Evolutionary conservation across 1,284 basidiomycete genomes (phyloP), one percentile per base, ranked within the genome.

Genomic region (Heterobasidion irregulare): DNA sequence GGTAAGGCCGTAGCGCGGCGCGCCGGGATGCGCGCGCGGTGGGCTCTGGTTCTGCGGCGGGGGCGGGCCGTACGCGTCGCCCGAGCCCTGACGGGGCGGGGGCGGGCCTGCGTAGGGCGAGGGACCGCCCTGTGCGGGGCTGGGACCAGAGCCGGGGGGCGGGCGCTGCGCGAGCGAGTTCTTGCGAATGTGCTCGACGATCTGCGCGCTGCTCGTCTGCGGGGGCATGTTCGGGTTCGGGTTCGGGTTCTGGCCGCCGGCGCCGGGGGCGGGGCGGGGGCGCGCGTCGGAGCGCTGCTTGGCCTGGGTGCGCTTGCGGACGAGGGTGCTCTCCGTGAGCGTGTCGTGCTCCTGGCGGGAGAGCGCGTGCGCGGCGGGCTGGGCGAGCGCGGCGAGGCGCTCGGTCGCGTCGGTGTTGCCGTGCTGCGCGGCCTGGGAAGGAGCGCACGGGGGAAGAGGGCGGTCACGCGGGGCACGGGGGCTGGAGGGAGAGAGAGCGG

Each of bases 251-350:
- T 16, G 41, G 41, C 62, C 52, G 1, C 52, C 50, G 7, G 62
- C n/a, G n/a, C n/a, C 54, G 8, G 59, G 36, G 8, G 58, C 43
- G 34, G 63, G 61, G 35, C 53, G 26, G 26, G 63, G 16, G 70
- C 32, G 65, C 18, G 72, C 76, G 47, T 89, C 84, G 16, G 87
- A 84, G 16, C 84, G 75, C 63, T 83, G 75, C 62, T 84, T 83
- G 2, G 94, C 94, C 62, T 86, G 84, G 0, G 94, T 95, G 13
- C 91, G 82, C 59, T 84, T 88, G 3, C 94, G 77, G 9, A 94
- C 86, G 41, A 98, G 80, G 59, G 86, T 92, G 44, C 72, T 73
- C 64, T 94, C 86, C 12, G 93, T 86, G 57, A 92, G 80, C 1
- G 72, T 74, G 60, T 94, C 84, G 71, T 97, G 92, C 58, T 96